Evolutionary conservation across 352 stramenopile genomes (phyloP).

Genomic region (Phytophthora parvispora): DNA sequence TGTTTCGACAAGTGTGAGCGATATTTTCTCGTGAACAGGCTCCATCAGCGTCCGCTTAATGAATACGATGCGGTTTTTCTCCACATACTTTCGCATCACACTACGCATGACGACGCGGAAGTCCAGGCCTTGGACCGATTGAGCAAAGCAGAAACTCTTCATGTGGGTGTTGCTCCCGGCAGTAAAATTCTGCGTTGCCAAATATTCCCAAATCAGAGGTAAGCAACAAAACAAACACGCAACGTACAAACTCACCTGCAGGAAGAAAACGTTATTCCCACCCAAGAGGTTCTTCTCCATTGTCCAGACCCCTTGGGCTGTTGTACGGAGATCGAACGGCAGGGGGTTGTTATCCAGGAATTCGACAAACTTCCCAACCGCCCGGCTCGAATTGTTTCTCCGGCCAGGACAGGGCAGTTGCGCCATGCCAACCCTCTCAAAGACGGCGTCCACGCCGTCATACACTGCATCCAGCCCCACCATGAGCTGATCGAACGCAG

Average conservation of each 20-base stretch:
- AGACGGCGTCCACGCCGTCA: slow-evolving; percentile 13
- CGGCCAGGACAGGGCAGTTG: slow-evolving; percentile 19
- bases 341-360: slow-evolving; percentile 31
- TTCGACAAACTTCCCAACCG: slow-evolving; percentile 13
- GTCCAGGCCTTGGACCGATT: slow-evolving; percentile 6
- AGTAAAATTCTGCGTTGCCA: slow-evolving; percentile 13
- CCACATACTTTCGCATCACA: slow-evolving; percentile 25
- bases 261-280: neutral
- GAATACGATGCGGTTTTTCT: slow-evolving; percentile 14
- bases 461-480: slow-evolving; percentile 16
- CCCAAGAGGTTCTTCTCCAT: neutral
- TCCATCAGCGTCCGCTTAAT: slow-evolving; percentile 28
- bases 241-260: slow-evolving; percentile 21
- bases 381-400: slow-evolving; percentile 12
- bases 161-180: slow-evolving; percentile 22
- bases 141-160: slow-evolving; percentile 17
- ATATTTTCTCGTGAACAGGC: slow-evolving; percentile 3
- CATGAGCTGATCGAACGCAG: slow-evolving; percentile 25
- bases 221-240: neutral
- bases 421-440: slow-evolving; percentile 5
- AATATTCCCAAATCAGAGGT: too few relatives aligned
- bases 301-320: slow-evolving; percentile 21
- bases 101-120: slow-evolving; percentile 11
- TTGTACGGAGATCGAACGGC: slow-evolving; percentile 20
- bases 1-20: slow-evolving; percentile 19